phyloP scores from a whole-genome alignment of 129 eudicot species.

The Flaveria ramosissima region DNA sequence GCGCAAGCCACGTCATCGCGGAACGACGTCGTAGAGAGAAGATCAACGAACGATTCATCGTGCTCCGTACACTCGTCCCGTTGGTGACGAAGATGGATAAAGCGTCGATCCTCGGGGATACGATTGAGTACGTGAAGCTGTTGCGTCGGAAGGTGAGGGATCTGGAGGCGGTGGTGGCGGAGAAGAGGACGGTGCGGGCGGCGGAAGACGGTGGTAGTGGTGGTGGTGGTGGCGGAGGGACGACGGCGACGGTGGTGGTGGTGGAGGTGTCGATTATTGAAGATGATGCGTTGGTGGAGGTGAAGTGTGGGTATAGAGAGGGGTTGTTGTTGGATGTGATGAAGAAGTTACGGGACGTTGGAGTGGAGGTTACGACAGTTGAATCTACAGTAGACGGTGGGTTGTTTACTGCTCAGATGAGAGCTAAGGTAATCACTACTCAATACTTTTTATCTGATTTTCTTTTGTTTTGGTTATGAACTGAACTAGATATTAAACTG shows the following conservation, averaged over 20 bases:
- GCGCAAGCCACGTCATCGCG: conserved; percentile 70
- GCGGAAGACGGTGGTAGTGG: conserved; percentile 39
- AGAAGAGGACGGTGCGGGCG: conserved; percentile 51
- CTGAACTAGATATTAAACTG: too few relatives aligned
- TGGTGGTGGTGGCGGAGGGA: conserved; percentile 53
- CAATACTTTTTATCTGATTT: too few relatives aligned
- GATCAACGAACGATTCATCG: conserved; percentile 74
- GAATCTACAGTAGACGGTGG: conserved; percentile 61
- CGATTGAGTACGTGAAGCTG: conserved; percentile 90
- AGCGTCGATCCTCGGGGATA: conserved; percentile 88
- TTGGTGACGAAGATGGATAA: conserved; percentile 91
- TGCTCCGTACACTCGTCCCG: conserved; percentile 67
- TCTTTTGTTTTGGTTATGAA: too few relatives aligned
- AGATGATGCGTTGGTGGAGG: conserved; percentile 84
- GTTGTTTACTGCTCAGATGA: conserved; percentile 56
- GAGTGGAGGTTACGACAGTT: conserved; percentile 59
- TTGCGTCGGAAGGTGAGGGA: conserved; percentile 57
- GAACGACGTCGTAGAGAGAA: conserved; percentile 91
- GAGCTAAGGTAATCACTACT: conserved; percentile 70
- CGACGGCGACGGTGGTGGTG: conserved; percentile 14
- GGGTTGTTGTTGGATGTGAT: conserved; percentile 83
- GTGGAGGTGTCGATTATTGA: conserved; percentile 85
- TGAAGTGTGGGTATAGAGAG: conserved; percentile 52
- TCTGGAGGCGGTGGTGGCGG: conserved; percentile 48
- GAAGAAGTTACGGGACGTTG: conserved; percentile 60